Base-by-base conservation (phyloP, 2,329 filamentous ascomycete genomes). In the Diaporthe sp. region DNA sequence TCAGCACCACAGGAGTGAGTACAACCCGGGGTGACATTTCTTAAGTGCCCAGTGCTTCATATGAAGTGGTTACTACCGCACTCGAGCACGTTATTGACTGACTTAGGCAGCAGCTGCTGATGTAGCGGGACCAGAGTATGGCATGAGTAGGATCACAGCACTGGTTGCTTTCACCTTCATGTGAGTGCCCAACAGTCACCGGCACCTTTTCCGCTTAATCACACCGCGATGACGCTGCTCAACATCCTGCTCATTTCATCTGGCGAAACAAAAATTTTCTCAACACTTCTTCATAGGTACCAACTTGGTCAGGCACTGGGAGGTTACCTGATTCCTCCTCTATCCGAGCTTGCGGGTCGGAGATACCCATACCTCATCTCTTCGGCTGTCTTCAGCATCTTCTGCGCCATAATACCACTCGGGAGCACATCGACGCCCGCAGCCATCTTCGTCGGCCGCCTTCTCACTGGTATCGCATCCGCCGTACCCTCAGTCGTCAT, bases 401-500 rank as follows among this genome's bases (percentile, higher is more conserved):
- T 80, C 28, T 84, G 83, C 73, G 47, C 86, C 4, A 74, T 87
- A 6, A 83, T 85, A 12, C 85, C 82, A 2, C 76, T 82, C 0
- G 80, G 82, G 12, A 35, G 19, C 12, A 75, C 81, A 1, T 40
- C 64, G 33, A 67, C 42, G 2, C 30, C 64, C 2, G 45, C 13
- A 10, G 82, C 80, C 0, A 82, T 85, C 2, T 77, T 85, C n/a
- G 57, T 85, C 3, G 85, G 85, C 33, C 82, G 87, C 8, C 82
- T 87, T 47, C 30, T 85, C 6, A 83, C 84, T 4, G 87, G 87
- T 0, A 76, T 87, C 7, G 78, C 86, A 13, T 87, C 87, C 0
- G 86, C 87, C 5, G 83, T 87, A 17, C 87, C 87, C 2, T 83
- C 85, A 0, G 85, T 86, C 30, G 85, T 88, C 8, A 83, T 85